Base-by-base conservation (phyloP, 2,329 filamentous ascomycete species). In the Saccharata proteae region DNA sequence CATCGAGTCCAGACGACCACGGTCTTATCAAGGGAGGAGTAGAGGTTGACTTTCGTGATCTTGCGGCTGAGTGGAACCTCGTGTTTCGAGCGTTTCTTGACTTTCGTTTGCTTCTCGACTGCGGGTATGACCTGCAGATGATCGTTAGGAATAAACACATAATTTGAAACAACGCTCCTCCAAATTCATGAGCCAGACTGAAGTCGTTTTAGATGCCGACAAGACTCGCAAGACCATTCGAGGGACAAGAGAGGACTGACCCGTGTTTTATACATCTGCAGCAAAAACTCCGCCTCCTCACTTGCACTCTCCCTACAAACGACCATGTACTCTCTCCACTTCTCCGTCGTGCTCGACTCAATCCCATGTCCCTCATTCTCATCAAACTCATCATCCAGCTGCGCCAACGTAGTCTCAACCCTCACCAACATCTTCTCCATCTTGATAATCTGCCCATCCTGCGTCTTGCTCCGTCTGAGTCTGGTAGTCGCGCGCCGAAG, bases 351-450 rank as follows among this genome's bases (percentile, higher is more conserved):
- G 32, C 65, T 61, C 6, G 71, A 71, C 38, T 74, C 68, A 27
- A 73, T 64, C 38, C 67, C 65, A 37, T 71, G 57, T 38, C 69
- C 75, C 26, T 67, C 64, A 40, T 76, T 77, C 46, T 80, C 75
- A 32, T 72, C 68, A 40, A 71, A 79, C 35, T 77, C 71, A 5
- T 67, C 62, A 1, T 71, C 66, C 6, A 76, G 52, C 3, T 65
- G 57, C 39, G 65, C 62, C 23, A 59, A 44, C 5, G 59, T 64
- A 23, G 61, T 59, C 42, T 77, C 75, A 15, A 77, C 63, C 14
- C 71, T 64, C 13, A 79, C 67, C 14, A 80, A 64, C 75, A 80
- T 80, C 37, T 68, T 71, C 45, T 78, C 74, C 52, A 75, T 74
- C 49, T 77, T 77, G 35, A 79, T 58, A 30, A 79, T 70, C 38